Conservation (phyloP, 352 stramenopile genomes). For the Phytophthora melonis region DNA sequence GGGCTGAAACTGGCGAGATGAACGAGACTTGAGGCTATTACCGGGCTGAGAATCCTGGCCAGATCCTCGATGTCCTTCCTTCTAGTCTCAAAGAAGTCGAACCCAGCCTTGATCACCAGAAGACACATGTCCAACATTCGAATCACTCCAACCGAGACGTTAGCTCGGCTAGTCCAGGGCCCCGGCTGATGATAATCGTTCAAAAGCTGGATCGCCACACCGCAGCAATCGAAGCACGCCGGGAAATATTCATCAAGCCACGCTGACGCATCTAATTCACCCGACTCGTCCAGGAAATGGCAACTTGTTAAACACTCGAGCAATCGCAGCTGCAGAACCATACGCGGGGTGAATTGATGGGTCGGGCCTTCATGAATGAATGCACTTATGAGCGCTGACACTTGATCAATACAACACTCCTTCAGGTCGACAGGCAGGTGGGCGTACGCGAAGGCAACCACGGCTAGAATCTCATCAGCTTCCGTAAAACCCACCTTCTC, state of each 20-base stretch:
- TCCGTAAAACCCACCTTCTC: neutral
- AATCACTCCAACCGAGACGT: slow-evolving; percentile 8
- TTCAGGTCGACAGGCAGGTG: slow-evolving; percentile 9
- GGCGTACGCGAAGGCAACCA: slow-evolving; percentile 3
- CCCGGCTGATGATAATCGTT: neutral
- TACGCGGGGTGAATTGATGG: slow-evolving; percentile 11
- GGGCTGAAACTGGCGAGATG: slow-evolving; percentile 5
- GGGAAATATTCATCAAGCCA: slow-evolving; percentile 22
- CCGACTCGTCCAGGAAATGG: slow-evolving; percentile 16
- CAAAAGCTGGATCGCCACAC: slow-evolving; percentile 20
- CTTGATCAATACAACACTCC: slow-evolving; percentile 16
- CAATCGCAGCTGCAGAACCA: slow-evolving; percentile 17
- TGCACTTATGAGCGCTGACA: slow-evolving; percentile 10
- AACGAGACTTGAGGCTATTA: slow-evolving; percentile 3
- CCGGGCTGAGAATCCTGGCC: slow-evolving; percentile 14
- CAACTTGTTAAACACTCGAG: slow-evolving; percentile 10
- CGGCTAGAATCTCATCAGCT: neutral
- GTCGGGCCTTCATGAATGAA: slow-evolving; percentile 22
- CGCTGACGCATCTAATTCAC: slow-evolving; percentile 1
- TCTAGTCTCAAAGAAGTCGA: slow-evolving; percentile 24
- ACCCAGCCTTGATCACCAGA: slow-evolving; percentile 23
- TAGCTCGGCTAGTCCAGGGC: neutral
- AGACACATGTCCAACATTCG: slow-evolving; percentile 32
- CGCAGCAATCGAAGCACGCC: slow-evolving; percentile 28
- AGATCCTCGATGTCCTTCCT: slow-evolving; percentile 15